Evolutionary conservation across 176 grass and related monocot genomes (phyloP), one percentile per base, ranked within the genome.

Genomic region (Chrysopogon serrulatus): DNA sequence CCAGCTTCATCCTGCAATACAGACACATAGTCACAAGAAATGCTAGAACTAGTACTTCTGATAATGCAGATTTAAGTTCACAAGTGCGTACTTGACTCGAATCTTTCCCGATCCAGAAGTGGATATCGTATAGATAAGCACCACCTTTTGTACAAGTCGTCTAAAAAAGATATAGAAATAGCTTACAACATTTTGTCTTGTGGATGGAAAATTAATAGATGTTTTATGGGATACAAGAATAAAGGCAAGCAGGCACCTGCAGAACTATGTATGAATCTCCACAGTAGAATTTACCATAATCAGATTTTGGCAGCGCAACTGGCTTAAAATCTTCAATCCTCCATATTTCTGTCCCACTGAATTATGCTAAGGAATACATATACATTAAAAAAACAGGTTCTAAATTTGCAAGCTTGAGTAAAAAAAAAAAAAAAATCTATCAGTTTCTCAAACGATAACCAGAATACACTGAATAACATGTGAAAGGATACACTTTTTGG

Each of bases 261-360:
- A 99, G 85, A 89, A 99, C 44, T 85, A 99, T 91, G 83, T 99
- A 99, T 59, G 96, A 99, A 94, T 99, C 96, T 79, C 96, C 96
- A 44, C 81, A 89, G 77, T 96, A 99, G 86, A 99, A 99, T 94
- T 99, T 99, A 74, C 96, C 91, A 64, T 99, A 81, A 82, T 90
- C 93, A 79, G 90, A 81, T 86, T 89, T 99, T 37, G 88, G 88
- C 60, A 99, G 81, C 36, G 88, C 84, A 88, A 96, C 96, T 61
- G 96, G 96, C 70, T 92, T 92, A 83, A 99, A 99, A 86, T 99
- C 89, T 87, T 99, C 88, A 71, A 99, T 96, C 44, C 96, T 49
- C 96, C 96, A 99, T 76, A 99, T 99, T 63, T 99, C 96, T 19
- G 87, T 99, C 41, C 93, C 96, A 77, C 95, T 98, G 5, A 70